Evolutionary conservation across 2,329 filamentous ascomycete species (phyloP).

Genomic region (Ascomycota sp.): DNA sequence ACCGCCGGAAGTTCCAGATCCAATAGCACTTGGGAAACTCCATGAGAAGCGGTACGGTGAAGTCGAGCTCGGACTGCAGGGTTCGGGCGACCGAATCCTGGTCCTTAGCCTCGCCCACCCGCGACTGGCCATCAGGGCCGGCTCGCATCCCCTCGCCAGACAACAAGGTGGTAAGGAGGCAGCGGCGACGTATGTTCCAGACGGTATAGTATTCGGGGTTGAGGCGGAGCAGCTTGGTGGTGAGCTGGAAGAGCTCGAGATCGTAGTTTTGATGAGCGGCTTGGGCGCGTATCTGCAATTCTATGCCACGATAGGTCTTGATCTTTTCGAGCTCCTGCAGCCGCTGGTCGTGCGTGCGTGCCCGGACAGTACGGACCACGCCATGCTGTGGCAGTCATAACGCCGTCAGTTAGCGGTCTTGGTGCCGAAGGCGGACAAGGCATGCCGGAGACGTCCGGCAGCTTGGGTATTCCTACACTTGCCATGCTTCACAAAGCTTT

Average conservation of each 20-base stretch:
- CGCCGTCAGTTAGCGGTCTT: no score
- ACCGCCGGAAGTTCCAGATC: slow-evolving; percentile 93
- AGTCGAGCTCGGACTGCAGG: slow-evolving; percentile 56
- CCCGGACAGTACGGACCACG: slow-evolving; percentile 17
- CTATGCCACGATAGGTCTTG: slow-evolving; percentile 44
- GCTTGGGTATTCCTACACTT: no score
- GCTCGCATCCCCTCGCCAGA: slow-evolving; percentile 8
- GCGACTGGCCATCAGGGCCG: no score
- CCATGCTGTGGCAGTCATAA: background rate
- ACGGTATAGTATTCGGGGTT: slow-evolving; percentile 82
- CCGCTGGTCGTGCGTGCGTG: slow-evolving; percentile 40
- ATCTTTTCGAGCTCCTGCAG: slow-evolving; percentile 51
- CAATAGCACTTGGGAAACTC: slow-evolving; percentile 94
- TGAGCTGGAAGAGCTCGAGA: slow-evolving; percentile 4
- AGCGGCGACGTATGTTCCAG: slow-evolving; percentile 70
- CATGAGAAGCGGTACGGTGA: slow-evolving; percentile 64
- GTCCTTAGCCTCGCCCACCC: no score
- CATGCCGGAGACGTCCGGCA: no score
- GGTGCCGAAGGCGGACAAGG: no score
- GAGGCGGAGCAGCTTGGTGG: slow-evolving; percentile 38
- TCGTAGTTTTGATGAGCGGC: slow-evolving; percentile 1
- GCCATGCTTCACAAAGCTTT: no score
- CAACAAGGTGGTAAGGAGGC: slow-evolving; percentile 36
- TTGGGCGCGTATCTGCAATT: slow-evolving; percentile 30
- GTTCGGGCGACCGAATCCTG: slow-evolving; percentile 17